A percentile compares a stretch with the other conserved stretches of the same genome.
phyloP scores from a whole-genome alignment of 129 eudicot genomes.

The Ambrosia artemisiifolia region DNA sequence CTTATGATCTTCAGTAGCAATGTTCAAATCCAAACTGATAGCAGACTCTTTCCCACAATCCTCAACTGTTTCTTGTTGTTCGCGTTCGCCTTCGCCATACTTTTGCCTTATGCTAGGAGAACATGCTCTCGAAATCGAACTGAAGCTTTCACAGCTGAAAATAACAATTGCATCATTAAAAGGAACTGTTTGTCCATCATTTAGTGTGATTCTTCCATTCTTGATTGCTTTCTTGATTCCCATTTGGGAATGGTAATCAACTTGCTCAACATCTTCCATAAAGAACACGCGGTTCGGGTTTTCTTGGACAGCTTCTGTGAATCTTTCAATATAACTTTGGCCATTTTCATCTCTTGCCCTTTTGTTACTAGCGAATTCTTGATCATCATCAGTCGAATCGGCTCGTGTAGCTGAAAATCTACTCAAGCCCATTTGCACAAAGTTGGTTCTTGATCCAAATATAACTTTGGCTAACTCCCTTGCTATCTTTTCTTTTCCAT shows the following conservation, averaged over 20 bases:
- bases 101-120: constrained; percentile 40
- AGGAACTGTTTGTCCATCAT: constrained; percentile 34
- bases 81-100: background rate
- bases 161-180: constrained; percentile 69
- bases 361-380: constrained; percentile 50
- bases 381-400: constrained; percentile 48
- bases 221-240: constrained; percentile 59
- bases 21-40: constrained; percentile 55
- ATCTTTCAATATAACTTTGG: constrained; percentile 50
- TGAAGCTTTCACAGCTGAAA: constrained; percentile 56
- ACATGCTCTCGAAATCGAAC: constrained; percentile 47
- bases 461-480: constrained; percentile 58
- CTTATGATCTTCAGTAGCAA: constrained; percentile 43
- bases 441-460: constrained; percentile 56
- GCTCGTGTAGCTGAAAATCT: constrained; percentile 51
- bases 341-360: constrained; percentile 63
- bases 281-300: constrained; percentile 63
- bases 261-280: constrained; percentile 74
- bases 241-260: constrained; percentile 45
- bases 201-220: constrained; percentile 40
- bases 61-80: constrained; percentile 19
- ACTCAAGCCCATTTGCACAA: constrained; percentile 43
- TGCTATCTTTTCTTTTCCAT: constrained; percentile 57
- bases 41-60: constrained; percentile 29
- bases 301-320: constrained; percentile 46